Base-by-base conservation (phyloP, 495 filamentous ascomycete species). In the Penicillium paradoxum region DNA sequence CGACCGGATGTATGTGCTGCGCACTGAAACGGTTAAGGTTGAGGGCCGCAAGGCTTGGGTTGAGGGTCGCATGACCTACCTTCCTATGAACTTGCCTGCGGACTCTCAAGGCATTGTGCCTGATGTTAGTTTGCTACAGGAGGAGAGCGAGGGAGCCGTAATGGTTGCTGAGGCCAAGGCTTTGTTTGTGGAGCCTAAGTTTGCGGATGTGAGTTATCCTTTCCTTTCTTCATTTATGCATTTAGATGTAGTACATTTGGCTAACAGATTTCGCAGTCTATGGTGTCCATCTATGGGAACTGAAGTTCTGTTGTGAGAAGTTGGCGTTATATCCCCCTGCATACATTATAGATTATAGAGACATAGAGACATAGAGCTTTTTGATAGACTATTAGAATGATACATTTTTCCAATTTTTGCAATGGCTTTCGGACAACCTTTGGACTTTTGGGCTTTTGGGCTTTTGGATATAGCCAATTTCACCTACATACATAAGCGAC, bases 121-220 rank as follows among this genome's bases (percentile, higher is more conserved):
- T 9, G 59, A 65, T 56, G 37, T 25, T 19, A 54, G 43, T 15
- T 33, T 58, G 18, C 47, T 57, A 25, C 50, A 6, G 10, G 77
- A 69, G 49, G 75, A 73, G 40, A 75, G 74, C 48, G 75, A 84
- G 53, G 78, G 74, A 29, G 74, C 80, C 6, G 62, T 80, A 19
- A 77, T 90, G 55, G 74, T 92, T 46, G 85, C 81, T 25, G 86
- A 90, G 68, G 89, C 84, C 25, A 85, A 82, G 63, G 92, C 87
- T 10, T 75, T 97, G 57, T 97, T 95, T 69, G 77, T 97, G 48
- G 90, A 95, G 67, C 92, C 92, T 3, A 90, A 81, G 68, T 80
- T 88, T 65, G 90, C 88, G 15, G 79, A 84, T 85, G 65, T 67
- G 79, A 82, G 57, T 60, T 17, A 37, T 49, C 18, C n/a, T 22